Percentiles rank a stretch among this genome's conserved stretches.
Evolutionary conservation across 1,284 basidiomycete genomes (phyloP).

Genomic region (Xerocomus tenax): DNA sequence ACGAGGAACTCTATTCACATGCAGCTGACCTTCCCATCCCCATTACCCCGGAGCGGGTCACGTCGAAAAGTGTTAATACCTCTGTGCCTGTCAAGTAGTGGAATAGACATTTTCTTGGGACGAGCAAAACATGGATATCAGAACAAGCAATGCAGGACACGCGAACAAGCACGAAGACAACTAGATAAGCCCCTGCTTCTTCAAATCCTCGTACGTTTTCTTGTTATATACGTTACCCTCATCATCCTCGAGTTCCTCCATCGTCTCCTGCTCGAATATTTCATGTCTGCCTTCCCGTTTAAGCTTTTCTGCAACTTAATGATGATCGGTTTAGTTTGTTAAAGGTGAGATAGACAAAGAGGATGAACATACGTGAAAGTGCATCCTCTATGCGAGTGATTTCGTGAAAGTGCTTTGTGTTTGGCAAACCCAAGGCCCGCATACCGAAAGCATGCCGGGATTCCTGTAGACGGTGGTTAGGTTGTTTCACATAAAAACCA

Average conservation of each 20-base stretch:
- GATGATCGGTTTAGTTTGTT: not conserved
- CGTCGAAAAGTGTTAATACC: slow-evolving; percentile 21
- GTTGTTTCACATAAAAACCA: slow-evolving; percentile 6
- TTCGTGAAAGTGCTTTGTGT: slow-evolving; percentile 98
- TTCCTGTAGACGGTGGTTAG: slow-evolving; percentile 49
- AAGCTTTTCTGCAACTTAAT: slow-evolving; percentile 84
- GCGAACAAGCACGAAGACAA: slow-evolving; percentile 3
- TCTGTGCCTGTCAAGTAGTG: slow-evolving; percentile 13
- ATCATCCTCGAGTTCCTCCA: slow-evolving; percentile 94
- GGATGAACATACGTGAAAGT: slow-evolving; percentile 62
- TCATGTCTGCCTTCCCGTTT: slow-evolving; percentile 90
- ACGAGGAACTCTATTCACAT: slow-evolving; percentile 70
- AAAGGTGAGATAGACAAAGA: not conserved
- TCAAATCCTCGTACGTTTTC: slow-evolving; percentile 85
- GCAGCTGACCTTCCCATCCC: slow-evolving; percentile 57
- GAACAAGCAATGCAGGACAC: slow-evolving; percentile 11
- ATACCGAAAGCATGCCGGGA: slow-evolving; percentile 96
- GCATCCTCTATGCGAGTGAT: slow-evolving; percentile 97
- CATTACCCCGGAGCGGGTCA: slow-evolving; percentile 39
- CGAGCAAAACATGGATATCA: not conserved
- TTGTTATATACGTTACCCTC: slow-evolving; percentile 93
- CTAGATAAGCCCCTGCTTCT: slow-evolving; percentile 83
- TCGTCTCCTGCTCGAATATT: slow-evolving; percentile 83
- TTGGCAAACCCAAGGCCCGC: slow-evolving; percentile 93
- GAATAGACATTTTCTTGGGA: not conserved